Base-by-base conservation (phyloP, 2,329 filamentous ascomycete species). In the Penicillium sp. region DNA sequence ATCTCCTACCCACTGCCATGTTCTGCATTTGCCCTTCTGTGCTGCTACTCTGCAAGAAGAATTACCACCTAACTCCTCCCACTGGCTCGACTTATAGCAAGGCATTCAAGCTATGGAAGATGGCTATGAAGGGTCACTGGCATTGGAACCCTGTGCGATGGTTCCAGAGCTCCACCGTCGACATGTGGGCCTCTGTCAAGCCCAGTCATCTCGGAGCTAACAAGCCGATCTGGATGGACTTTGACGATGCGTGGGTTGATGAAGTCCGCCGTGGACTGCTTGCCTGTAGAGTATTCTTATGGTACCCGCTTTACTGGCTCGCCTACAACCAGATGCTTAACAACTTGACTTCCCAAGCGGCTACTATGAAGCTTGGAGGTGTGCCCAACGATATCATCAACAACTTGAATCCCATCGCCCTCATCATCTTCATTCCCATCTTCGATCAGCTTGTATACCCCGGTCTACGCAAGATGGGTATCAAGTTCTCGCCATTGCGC, bases 161-260 rank as follows among this genome's bases (percentile, higher is more conserved):
- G 16, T 85, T 34, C 32, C 32, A 34, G 32, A 34, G 32, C 32
- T 34, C 32, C 13, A 13, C 11, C 32, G 4, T 36, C 36, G 55
- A 65, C 8, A 63, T 61, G 47, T 70, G 67, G 68, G 59, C 66
- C 0, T 32, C 47, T 0, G 66, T 66, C 68, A 80, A 75, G 63
- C 68, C 68, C 4, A 64, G 56, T 19, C 48, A 41, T 2, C 43
- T 70, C 6, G 65, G 67, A 0, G 38, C 59, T 2, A 50, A 50
- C 38, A 64, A 64, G 9, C 68, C 68, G 1, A n/a, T n/a, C 5
- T 70, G 68, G 68, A 91, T 92, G 86, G 88, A 85, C 0, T 91
- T 91, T 62, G 89, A 93, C 58, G 90, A 93, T 62, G 83, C 84
- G 48, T 93, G 89, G 88, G 89, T 93, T 32, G 88, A 91, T 67